Conservation (phyloP, 441 rosid species). For the Viola pubescens region DNA sequence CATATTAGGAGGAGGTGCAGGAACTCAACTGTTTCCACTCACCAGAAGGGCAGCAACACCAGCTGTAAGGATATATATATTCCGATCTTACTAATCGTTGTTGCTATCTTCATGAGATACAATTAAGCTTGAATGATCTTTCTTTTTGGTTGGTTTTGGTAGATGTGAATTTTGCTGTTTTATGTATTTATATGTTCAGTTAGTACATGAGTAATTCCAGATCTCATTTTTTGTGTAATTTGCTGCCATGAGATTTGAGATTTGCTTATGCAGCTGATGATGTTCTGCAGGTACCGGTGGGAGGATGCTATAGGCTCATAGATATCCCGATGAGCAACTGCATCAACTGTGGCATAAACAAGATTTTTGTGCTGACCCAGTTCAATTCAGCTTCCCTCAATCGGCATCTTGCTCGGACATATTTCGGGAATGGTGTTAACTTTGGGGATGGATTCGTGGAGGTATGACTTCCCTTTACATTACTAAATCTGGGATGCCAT, state of each 20-base stretch:
- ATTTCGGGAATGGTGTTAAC: slow-evolving; percentile 76
- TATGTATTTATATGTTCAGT: neutral
- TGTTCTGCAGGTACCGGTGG: slow-evolving; percentile 70
- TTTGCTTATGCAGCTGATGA: slow-evolving; percentile 7
- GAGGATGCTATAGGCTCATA: slow-evolving; percentile 84
- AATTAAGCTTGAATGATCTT: too few relatives aligned
- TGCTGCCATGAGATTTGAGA: neutral
- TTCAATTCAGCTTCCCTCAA: slow-evolving; percentile 92
- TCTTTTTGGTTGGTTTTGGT: too few relatives aligned
- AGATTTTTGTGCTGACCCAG: slow-evolving; percentile 83
- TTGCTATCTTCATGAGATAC: too few relatives aligned
- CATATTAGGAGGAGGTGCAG: slow-evolving; percentile 92
- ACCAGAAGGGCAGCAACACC: slow-evolving; percentile 85
- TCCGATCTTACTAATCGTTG: neutral
- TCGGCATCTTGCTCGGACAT: slow-evolving; percentile 84
- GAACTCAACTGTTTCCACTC: slow-evolving; percentile 82
- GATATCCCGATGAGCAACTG: slow-evolving; percentile 97
- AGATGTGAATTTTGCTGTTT: too few relatives aligned
- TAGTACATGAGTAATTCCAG: neutral
- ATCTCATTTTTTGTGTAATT: neutral
- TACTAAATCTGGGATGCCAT: neutral
- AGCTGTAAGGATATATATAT: slow-evolving; percentile 46
- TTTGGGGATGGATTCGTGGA: slow-evolving; percentile 96
- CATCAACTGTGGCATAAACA: slow-evolving; percentile 86
- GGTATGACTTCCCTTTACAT: slow-evolving; percentile 32